phyloP scores from a whole-genome alignment of 805 yeast species.

The Dipodascus geniculatus region DNA sequence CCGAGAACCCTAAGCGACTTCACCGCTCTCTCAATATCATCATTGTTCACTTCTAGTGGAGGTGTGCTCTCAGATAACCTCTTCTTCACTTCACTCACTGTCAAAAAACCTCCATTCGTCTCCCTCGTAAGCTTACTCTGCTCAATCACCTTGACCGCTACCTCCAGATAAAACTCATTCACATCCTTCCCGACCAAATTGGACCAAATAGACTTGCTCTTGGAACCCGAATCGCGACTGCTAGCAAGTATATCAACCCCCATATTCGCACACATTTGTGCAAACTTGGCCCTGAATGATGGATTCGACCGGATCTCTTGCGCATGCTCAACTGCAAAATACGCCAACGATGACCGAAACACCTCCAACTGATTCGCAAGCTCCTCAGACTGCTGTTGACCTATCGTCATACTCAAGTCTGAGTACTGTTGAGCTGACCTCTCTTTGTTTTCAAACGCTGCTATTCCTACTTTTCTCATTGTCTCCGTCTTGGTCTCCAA shows the following conservation, averaged over 20 bases:
- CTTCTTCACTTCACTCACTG: slow-evolving; percentile 41
- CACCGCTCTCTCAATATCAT: slow-evolving; percentile 49
- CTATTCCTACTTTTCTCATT: slow-evolving; percentile 36
- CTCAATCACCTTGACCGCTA: slow-evolving; percentile 67
- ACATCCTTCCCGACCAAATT: slow-evolving; percentile 25
- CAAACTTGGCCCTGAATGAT: slow-evolving; percentile 57
- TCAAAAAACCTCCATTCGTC: slow-evolving; percentile 72
- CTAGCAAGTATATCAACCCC: slow-evolving; percentile 71
- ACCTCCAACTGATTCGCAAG: slow-evolving; percentile 60
- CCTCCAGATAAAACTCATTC: slow-evolving; percentile 49
- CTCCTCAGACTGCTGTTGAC: slow-evolving; percentile 45
- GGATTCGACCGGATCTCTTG: slow-evolving; percentile 53
- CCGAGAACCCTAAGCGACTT: slow-evolving; percentile 46
- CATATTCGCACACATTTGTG: slow-evolving; percentile 61
- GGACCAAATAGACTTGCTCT: slow-evolving; percentile 24
- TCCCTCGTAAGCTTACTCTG: slow-evolving; percentile 57
- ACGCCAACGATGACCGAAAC: slow-evolving; percentile 65
- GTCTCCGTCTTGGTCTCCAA: not conserved
- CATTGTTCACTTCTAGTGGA: slow-evolving; percentile 27
- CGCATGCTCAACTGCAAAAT: slow-evolving; percentile 63
- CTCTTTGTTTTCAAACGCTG: slow-evolving; percentile 34
- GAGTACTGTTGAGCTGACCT: slow-evolving; percentile 31
- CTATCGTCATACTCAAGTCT: slow-evolving; percentile 38
- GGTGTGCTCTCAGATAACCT: slow-evolving; percentile 24
- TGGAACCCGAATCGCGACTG: slow-evolving; percentile 18